Evolutionary conservation across 2,329 filamentous ascomycete genomes (phyloP).

Genomic region (Cercospora canescens): DNA sequence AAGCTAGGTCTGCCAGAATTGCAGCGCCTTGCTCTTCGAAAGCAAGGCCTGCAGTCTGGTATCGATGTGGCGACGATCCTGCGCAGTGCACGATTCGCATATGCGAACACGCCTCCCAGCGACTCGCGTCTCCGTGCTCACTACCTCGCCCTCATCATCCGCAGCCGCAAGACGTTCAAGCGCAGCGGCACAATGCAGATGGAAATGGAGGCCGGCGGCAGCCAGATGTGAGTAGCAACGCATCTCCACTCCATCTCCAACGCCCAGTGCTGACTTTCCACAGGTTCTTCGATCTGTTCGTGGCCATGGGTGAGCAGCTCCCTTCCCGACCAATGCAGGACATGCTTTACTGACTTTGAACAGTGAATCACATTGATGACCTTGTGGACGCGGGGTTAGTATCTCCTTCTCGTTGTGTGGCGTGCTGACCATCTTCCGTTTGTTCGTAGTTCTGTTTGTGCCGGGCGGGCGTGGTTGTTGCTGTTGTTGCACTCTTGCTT

Average conservation of each 20-base stretch:
- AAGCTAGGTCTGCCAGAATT: conserved; percentile 89
- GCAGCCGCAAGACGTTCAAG: conserved; percentile 97
- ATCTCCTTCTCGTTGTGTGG: conserved; percentile 31
- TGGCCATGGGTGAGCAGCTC: conserved; percentile 53
- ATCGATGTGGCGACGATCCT: conserved; percentile 92
- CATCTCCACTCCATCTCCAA: neutral
- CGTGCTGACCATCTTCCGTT: conserved; percentile 8
- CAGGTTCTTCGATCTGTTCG: conserved; percentile 91
- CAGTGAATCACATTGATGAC: conserved; percentile 85
- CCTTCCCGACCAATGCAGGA: neutral
- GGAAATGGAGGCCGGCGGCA: conserved; percentile 90
- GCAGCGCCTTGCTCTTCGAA: conserved; percentile 86
- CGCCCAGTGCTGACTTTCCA: neutral
- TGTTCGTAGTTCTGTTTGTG: neutral
- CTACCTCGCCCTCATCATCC: conserved; percentile 95
- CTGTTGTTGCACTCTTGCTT: conserved; percentile 1
- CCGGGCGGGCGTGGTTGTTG: conserved; percentile 7
- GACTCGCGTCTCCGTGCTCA: conserved; percentile 93
- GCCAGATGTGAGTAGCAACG: conserved; percentile 57
- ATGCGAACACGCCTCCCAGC: conserved; percentile 89
- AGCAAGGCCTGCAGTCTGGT: conserved; percentile 90
- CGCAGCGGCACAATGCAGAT: conserved; percentile 97
- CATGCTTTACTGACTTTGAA: neutral
- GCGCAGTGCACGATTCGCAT: conserved; percentile 90
- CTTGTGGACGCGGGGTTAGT: conserved; percentile 81